Conservation (phyloP, 2,329 filamentous ascomycete species). For the Aspergillus latus region DNA sequence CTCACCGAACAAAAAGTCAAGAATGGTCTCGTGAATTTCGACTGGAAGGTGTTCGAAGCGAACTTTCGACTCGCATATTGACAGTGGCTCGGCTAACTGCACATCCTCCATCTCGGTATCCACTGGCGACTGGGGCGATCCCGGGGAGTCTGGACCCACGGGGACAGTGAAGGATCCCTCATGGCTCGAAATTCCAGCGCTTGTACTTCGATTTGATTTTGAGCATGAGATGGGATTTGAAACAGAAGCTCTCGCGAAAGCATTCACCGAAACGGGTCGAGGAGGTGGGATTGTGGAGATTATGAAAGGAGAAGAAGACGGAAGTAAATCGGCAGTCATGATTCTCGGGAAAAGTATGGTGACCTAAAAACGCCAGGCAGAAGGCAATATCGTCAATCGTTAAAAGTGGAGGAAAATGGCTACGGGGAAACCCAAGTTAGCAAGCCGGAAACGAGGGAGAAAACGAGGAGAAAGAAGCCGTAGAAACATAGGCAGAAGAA, state of each 20-base stretch:
- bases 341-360: slow-evolving; percentile 4
- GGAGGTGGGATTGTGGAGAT: slow-evolving; percentile 33
- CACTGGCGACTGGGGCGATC: slow-evolving; percentile 21
- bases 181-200: slow-evolving; percentile 25
- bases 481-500: slow-evolving; percentile 9
- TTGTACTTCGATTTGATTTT: slow-evolving; percentile 30
- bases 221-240: slow-evolving; percentile 24
- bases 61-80: slow-evolving; percentile 18
- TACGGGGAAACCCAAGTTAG: slow-evolving; percentile 10
- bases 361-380: slow-evolving; percentile 16
- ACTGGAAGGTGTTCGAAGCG: slow-evolving; percentile 55
- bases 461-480: slow-evolving; percentile 4
- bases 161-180: slow-evolving; percentile 24
- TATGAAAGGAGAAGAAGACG: slow-evolving; percentile 25
- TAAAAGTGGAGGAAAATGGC: slow-evolving; percentile 2
- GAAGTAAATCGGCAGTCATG: slow-evolving; percentile 18
- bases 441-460: slow-evolving; percentile 4
- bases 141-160: slow-evolving; percentile 22
- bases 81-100: slow-evolving; percentile 17
- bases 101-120: slow-evolving; percentile 31
- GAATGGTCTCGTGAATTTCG: slow-evolving; percentile 70
- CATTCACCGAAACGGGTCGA: slow-evolving; percentile 35
- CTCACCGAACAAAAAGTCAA: slow-evolving; percentile 70
- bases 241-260: slow-evolving; percentile 26
- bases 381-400: slow-evolving; percentile 20